Evolutionary conservation across 441 rosid species (phyloP), one percentile per base, ranked within the genome.

Genomic region (Macaranga tanarius): DNA sequence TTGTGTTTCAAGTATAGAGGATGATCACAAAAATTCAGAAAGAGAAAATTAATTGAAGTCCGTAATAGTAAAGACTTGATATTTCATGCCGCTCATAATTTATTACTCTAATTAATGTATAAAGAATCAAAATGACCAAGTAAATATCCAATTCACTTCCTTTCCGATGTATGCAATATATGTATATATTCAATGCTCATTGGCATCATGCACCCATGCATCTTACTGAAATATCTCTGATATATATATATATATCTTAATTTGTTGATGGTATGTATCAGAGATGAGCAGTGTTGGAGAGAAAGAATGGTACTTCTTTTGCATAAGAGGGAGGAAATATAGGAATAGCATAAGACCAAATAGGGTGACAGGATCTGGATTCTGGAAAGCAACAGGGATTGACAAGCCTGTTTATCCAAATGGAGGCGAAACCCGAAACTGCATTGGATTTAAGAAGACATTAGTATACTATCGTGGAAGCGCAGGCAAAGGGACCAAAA

Each of bases 341-440:
- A 85, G 89, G 74, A 94, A 94, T 84, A 94, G 99, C 81, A 74
- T 89, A 62, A 86, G 97, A 76, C 99, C 99, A 4, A 94, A 94
- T 75, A 85, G 99, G 74, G 99, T 94, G 55, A 94, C 99, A 1
- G 90, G 91, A 15, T 94, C 99, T 1, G 97, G 99, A 45, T 94
- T 94, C 68, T 94, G 99, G 99, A 94, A 94, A 81, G 99, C 99
- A 45, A 94, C 99, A 0, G 99, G 99, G 63, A 94, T 94, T 31
- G 99, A 94, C 83, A 92, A 89, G 75, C 93, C 90, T 0, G 86
- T 94, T 6, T 82, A 86, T 70, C 64, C 88, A 0, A 64, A 47
- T 0, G 76, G 57, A 15, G 85, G 85, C 25, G 80, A 83, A 66
- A 84, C 81, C 61, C 71, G 73, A 16, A 82, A 77, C 28, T 85